These are phyloP conservation scores for Dothideomycetes sp. DNA, from an alignment of 2,329 filamentous ascomycete species.

Conservation along the genomic window DNA sequence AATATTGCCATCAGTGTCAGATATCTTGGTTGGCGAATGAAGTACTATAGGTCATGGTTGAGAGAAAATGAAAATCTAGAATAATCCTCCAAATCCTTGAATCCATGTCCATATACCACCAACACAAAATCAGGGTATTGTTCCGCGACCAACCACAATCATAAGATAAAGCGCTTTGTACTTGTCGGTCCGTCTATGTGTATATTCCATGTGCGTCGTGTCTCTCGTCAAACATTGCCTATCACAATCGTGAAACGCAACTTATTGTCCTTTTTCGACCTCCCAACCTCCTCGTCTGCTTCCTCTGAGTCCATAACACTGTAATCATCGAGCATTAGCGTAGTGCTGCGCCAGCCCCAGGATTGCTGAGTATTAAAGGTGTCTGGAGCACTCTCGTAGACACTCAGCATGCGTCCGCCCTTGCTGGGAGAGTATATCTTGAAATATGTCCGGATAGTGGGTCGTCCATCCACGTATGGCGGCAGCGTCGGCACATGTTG, in stretches of 20 bases:
- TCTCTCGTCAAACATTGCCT: constrained; percentile 39
- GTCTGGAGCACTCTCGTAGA: constrained; percentile 49
- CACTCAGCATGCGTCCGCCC: constrained; percentile 45
- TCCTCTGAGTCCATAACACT: constrained; percentile 19
- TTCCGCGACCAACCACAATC: no score
- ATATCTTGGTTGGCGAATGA: no score
- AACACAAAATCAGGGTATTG: no score
- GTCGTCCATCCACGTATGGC: constrained; percentile 43
- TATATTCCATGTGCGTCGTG: no score
- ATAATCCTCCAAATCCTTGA: no score
- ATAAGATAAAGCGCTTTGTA: no score
- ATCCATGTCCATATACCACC: no score
- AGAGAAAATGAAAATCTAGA: no score
- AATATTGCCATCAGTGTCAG: no score
- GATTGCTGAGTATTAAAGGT: constrained; percentile 50
- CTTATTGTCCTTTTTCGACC: constrained; percentile 28
- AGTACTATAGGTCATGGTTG: neutral
- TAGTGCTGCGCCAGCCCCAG: constrained; percentile 51
- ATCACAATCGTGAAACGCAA: constrained; percentile 51
- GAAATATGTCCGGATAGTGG: constrained; percentile 50
- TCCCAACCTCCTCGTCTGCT: constrained; percentile 14
- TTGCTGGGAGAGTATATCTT: constrained; percentile 50
- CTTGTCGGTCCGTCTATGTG: no score
- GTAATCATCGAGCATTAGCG: constrained; percentile 44
- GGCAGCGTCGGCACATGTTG: constrained; percentile 34